Percentiles rank a stretch among this genome's conserved stretches.
phyloP scores from a whole-genome alignment of 805 yeast genomes.

The Yarrowia phangngaensis region DNA sequence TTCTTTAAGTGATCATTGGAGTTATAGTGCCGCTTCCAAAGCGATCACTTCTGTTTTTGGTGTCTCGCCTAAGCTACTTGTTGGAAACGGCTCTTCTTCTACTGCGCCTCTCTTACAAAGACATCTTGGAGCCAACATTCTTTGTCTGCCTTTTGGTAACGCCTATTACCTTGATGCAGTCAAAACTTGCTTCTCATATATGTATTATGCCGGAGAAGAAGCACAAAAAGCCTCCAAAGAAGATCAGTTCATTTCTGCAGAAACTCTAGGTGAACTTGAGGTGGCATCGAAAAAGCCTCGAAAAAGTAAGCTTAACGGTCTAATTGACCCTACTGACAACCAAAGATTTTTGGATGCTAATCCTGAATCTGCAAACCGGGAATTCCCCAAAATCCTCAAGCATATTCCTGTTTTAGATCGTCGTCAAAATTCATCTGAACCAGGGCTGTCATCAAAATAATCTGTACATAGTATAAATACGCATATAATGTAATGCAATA shows the following conservation, averaged over 20 bases:
- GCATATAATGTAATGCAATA: slow-evolving; percentile 24
- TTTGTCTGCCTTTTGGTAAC: not conserved
- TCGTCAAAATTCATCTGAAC: not conserved
- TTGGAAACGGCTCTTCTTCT: slow-evolving; percentile 1
- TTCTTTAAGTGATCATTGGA: slow-evolving; percentile 1
- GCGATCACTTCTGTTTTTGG: slow-evolving; percentile 3
- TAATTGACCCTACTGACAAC: too few relatives aligned
- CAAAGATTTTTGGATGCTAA: too few relatives aligned
- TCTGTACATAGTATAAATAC: slow-evolving; percentile 13
- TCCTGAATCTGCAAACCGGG: too few relatives aligned
- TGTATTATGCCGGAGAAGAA: not conserved
- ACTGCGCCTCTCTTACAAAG: not conserved
- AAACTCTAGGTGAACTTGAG: too few relatives aligned
- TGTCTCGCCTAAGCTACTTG: not conserved
- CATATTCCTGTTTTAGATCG: too few relatives aligned
- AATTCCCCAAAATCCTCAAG: too few relatives aligned
- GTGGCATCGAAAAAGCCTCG: too few relatives aligned
- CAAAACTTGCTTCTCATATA: slow-evolving; percentile 16
- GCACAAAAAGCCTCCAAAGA: not conserved
- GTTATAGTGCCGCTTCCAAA: not conserved
- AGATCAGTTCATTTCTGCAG: not conserved
- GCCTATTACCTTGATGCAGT: slow-evolving; percentile 31
- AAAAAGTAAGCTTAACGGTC: not conserved
- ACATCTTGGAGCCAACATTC: not conserved
- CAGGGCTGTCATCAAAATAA: slow-evolving; percentile 3